Evolutionary conservation across 768 basidiomycete species (phyloP), one percentile per base, ranked within the genome.

Genomic region (Chlorophyllum brunneum): DNA sequence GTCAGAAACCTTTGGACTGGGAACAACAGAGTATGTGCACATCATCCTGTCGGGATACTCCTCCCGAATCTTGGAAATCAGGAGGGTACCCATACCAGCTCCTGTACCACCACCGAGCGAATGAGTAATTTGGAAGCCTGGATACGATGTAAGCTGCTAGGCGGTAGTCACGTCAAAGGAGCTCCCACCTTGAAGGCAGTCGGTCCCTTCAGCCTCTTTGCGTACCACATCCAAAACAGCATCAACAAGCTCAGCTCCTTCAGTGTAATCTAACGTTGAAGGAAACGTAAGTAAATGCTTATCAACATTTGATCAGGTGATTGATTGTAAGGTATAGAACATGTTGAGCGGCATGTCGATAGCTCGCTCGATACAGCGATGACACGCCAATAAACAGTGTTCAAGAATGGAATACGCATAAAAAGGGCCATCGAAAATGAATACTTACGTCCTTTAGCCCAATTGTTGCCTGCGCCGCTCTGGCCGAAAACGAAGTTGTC

Each of bases 41-140:
- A 98, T 98, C 95, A 99, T 99, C 51, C 97, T 81, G 72, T 99
- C 97, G 59, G 95, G 97, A 73, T 92, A 99, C 68, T 99, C 95
- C 70, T 98, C 95, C 59, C 95, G 85, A 68, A 99, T 97, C 78
- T 99, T 99, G 60, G 95, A 98, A 69, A 99, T 97, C 59, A 99
- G 74, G 48, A 99, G 88, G 40, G 97, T 98, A 71, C 97, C 97
- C 95, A 99, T 98, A 75, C 97, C 97, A 61, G 97, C 92, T 76
- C 97, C 97, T 61, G 97, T 99, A 72, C 95, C 97, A 75, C 97
- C 97, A 76, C 97, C 95, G 58, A 95, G 83, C 23, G 93, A 98
- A 78, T 98, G 95, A 55, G 95, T 95, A 70, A 98, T 92, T 72
- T 98, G 95, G 89, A 99, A 98, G 58, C 95, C 89, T 91, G 55